Evolutionary conservation across 1,284 basidiomycete genomes (phyloP).

Genomic region (Puccinia hordei): DNA sequence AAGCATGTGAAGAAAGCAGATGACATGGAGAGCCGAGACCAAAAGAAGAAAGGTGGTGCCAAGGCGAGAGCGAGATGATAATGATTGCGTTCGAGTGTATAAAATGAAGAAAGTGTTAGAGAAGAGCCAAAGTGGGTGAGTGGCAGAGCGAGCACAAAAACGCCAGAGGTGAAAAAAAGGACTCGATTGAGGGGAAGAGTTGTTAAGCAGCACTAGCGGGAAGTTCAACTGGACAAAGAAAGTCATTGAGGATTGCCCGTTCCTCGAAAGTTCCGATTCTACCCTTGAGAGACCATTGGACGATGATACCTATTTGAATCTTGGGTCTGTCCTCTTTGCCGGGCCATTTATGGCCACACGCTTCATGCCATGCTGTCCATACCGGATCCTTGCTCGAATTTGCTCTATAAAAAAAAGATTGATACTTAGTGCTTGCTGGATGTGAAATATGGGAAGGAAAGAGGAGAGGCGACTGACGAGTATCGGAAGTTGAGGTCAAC

Average conservation of each 20-base stretch:
- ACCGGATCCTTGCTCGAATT: constrained; percentile 20
- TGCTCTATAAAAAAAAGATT: not conserved
- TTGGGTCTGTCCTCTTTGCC: constrained; percentile 36
- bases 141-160: too few species aligned
- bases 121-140: too few species aligned
- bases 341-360: constrained; percentile 47
- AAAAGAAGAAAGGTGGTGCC: too few species aligned
- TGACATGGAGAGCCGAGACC: too few species aligned
- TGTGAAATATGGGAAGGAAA: too few species aligned
- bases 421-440: too few species aligned
- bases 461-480: constrained; percentile 7
- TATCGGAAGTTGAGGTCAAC: constrained; percentile 28
- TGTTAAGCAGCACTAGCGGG: constrained; percentile 27
- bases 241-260: constrained; percentile 28
- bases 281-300: constrained; percentile 12
- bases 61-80: too few species aligned
- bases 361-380: constrained; percentile 28
- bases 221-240: constrained; percentile 34
- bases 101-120: too few species aligned
- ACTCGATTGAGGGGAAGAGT: not conserved
- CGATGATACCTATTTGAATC: constrained; percentile 15
- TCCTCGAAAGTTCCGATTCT: constrained; percentile 2
- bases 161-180: too few species aligned
- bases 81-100: too few species aligned
- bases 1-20: too few species aligned